Evolutionary conservation across 2,329 filamentous ascomycete genomes (phyloP).

Genomic region (Phoma herbarum): DNA sequence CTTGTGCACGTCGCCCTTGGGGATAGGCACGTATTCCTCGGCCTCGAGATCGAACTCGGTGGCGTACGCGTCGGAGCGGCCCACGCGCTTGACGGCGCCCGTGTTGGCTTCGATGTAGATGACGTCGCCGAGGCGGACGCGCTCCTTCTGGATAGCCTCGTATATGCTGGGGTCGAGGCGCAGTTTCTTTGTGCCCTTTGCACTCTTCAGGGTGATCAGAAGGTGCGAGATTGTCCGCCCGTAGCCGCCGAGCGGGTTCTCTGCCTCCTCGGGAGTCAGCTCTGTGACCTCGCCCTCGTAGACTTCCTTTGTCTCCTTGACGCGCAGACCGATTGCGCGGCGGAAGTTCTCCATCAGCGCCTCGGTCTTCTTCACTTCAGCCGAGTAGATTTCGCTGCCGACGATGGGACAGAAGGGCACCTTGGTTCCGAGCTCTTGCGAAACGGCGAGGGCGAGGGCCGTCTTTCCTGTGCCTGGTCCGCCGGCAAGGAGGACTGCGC

Average conservation of each 20-base stretch:
- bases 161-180: constrained; percentile 97
- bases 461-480: constrained; percentile 96
- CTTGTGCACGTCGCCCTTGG: constrained; percentile 99
- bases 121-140: constrained; percentile 94
- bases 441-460: constrained; percentile 91
- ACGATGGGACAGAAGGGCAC: constrained; percentile 99
- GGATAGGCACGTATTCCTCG: constrained; percentile 98
- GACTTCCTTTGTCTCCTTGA: constrained; percentile 98
- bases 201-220: constrained; percentile 92
- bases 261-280: constrained; percentile 95
- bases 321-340: constrained; percentile 90
- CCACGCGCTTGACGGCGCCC: constrained; percentile 95
- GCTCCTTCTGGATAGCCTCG: constrained; percentile 98
- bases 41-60: constrained; percentile 99
- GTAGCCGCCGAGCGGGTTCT: constrained; percentile 96
- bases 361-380: constrained; percentile 99
- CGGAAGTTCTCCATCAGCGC: constrained; percentile 99
- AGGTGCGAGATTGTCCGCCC: constrained; percentile 97
- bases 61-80: constrained; percentile 93
- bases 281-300: constrained; percentile 99
- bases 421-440: constrained; percentile 96
- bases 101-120: constrained; percentile 99
- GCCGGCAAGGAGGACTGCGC: constrained; percentile 90
- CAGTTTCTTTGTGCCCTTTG: constrained; percentile 97
- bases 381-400: constrained; percentile 96